Base-by-base conservation (phyloP, 176 grass and related monocot genomes). In the Cenchrus purpureus region DNA sequence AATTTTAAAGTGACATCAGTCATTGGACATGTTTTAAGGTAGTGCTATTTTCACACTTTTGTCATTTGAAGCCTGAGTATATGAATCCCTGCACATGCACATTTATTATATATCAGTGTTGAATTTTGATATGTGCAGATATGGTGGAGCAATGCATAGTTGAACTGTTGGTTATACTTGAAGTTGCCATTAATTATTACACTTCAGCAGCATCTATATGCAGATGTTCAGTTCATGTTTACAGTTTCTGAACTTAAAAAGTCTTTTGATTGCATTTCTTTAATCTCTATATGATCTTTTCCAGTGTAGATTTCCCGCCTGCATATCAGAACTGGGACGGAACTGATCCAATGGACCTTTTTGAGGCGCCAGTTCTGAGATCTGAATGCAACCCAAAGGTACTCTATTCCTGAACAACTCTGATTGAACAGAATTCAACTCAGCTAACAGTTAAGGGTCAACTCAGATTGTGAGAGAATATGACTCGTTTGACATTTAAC, bases 301-400 rank as follows among this genome's bases (percentile, higher is more conserved):
- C 70, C 88, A 98, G 95, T 86, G 79, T 98, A 80, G 95, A 98
- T 85, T 98, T 98, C 71, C 91, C 95, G 79, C 91, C 93, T 69
- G 79, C 92, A 64, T 98, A 93, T 87, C 95, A 98, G 84, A 98
- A 91, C 25, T 98, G 95, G 95, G 95, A 98, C 87, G 76, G 59
- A 63, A 95, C 91, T 86, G 93, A 98, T 93, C 95, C 95, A 53
- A 73, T 93, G 77, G 95, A 98, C 62, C 91, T 98, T 69, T 98
- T 98, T 80, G 68, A 81, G 28, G 95, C 93, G 80, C 93, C 91
- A 79, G 89, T 98, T 84, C 83, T 98, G 67, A 95, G 87, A 85
- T 98, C 95, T 58, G 95, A 98, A 93, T 91, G 89, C 76, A 95
- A 98, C 69, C 95, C 95, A 56, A 98, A 98, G 91, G 95, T 98